phyloP scores from a whole-genome alignment of 2,329 filamentous ascomycete genomes.

The Alternaria sp. region DNA sequence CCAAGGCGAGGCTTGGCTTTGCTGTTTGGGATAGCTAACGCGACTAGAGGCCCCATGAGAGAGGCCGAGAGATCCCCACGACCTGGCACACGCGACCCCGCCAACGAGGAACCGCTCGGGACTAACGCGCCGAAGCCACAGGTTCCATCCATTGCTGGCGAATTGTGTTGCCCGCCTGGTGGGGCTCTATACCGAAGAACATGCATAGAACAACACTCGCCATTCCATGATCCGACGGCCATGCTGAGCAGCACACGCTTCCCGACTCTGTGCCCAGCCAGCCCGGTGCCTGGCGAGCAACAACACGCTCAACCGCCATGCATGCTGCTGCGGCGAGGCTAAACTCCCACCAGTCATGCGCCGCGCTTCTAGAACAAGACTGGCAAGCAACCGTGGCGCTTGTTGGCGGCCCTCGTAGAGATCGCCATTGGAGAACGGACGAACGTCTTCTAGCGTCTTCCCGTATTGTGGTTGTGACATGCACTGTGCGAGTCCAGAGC shows the following conservation, averaged over 20 bases:
- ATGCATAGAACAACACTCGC: slow-evolving; percentile 15
- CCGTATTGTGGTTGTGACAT: slow-evolving; percentile 16
- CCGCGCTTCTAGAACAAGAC: slow-evolving; percentile 13
- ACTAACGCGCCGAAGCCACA: slow-evolving; percentile 15
- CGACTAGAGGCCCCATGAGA: slow-evolving; percentile 4
- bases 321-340: neutral
- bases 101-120: slow-evolving; percentile 16
- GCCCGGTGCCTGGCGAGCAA: slow-evolving; percentile 8
- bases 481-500: slow-evolving; percentile 9
- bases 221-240: neutral
- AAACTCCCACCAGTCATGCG: slow-evolving; percentile 20
- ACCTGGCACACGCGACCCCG: slow-evolving; percentile 20
- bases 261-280: neutral
- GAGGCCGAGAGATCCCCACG: slow-evolving; percentile 14
- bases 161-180: slow-evolving; percentile 5
- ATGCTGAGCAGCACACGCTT: neutral
- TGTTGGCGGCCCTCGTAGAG: slow-evolving; percentile 12
- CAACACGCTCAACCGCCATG: slow-evolving; percentile 3
- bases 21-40: slow-evolving; percentile 10
- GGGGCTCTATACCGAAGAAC: slow-evolving; percentile 12
- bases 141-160: slow-evolving; percentile 8
- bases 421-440: slow-evolving; percentile 3
- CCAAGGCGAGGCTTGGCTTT: slow-evolving; percentile 5
- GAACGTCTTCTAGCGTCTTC: slow-evolving; percentile 20
- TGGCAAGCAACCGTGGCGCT: slow-evolving; percentile 15